These are phyloP conservation scores for Cercospora nicotianae DNA, from an alignment of 2,329 filamentous ascomycete genomes.

Conservation along the genomic window DNA sequence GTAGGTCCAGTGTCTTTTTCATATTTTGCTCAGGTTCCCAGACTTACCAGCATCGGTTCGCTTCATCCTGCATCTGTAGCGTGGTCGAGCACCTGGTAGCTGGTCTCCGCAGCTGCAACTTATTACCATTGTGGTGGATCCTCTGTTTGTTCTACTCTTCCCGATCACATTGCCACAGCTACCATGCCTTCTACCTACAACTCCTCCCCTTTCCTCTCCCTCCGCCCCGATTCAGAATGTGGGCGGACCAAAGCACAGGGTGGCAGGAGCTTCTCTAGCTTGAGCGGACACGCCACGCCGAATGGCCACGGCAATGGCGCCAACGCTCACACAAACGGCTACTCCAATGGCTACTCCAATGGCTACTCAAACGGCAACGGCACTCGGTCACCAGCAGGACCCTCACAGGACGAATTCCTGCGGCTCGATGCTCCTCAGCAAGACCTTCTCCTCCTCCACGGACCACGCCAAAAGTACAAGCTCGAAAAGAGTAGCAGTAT, in stretches of 20 bases:
- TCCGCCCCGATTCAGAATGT: slow-evolving; percentile 32
- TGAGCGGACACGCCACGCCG: slow-evolving; percentile 23
- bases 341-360: slow-evolving; percentile 14
- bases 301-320: slow-evolving; percentile 22
- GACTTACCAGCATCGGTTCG: neutral
- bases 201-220: slow-evolving; percentile 31
- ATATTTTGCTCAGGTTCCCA: neutral
- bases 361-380: slow-evolving; percentile 23
- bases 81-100: slow-evolving; percentile 3
- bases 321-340: neutral
- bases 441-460: slow-evolving; percentile 39
- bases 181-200: slow-evolving; percentile 31
- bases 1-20: neutral
- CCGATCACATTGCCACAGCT: neutral
- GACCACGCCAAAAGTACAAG: slow-evolving; percentile 39
- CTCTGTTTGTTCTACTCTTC: neutral
- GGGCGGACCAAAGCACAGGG: slow-evolving; percentile 24
- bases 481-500: slow-evolving; percentile 35
- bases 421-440: slow-evolving; percentile 36
- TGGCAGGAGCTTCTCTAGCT: slow-evolving; percentile 25
- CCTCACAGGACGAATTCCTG: slow-evolving; percentile 35
- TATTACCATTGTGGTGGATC: slow-evolving; percentile 4
- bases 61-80: slow-evolving; percentile 8
- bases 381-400: neutral
- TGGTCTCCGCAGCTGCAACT: slow-evolving; percentile 10